Conservation (phyloP, 805 yeast genomes). For the Teunomyces barrocoloradensis region DNA sequence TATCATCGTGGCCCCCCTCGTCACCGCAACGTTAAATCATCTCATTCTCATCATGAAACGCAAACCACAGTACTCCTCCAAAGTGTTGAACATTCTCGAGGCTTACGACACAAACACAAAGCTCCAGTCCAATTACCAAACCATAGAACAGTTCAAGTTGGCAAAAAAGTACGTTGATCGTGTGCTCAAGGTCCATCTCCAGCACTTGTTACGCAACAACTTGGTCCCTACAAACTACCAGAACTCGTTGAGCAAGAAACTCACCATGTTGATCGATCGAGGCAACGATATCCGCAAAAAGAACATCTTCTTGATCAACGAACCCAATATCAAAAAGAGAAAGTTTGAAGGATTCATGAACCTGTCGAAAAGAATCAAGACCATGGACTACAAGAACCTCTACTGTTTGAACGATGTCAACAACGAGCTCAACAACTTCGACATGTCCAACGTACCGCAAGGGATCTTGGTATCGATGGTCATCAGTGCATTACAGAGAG, state of each 20-base stretch:
- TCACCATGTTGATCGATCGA: slow-evolving; percentile 27
- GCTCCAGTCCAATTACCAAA: slow-evolving; percentile 48
- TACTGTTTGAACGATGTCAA: slow-evolving; percentile 63
- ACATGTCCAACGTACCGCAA: slow-evolving; percentile 65
- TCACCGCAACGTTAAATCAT: slow-evolving; percentile 68
- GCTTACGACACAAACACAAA: slow-evolving; percentile 59
- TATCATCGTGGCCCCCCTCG: slow-evolving; percentile 49
- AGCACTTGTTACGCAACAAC: slow-evolving; percentile 36
- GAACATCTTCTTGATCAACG: slow-evolving; percentile 32
- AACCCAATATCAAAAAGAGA: slow-evolving; percentile 31
- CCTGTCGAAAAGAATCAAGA: slow-evolving; percentile 25
- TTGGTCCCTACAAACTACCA: slow-evolving; percentile 36
- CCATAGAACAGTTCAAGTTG: slow-evolving; percentile 48
- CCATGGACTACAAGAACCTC: slow-evolving; percentile 53
- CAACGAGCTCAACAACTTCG: slow-evolving; percentile 64
- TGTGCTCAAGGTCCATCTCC: slow-evolving; percentile 44
- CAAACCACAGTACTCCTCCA: slow-evolving; percentile 59
- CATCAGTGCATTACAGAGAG: slow-evolving; percentile 58
- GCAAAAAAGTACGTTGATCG: slow-evolving; percentile 64
- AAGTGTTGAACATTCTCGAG: slow-evolving; percentile 58
- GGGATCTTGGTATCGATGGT: slow-evolving; percentile 65
- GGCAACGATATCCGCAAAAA: slow-evolving; percentile 43
- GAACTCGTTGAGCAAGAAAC: slow-evolving; percentile 24
- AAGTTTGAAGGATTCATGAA: slow-evolving; percentile 43
- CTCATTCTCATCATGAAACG: slow-evolving; percentile 60